A percentile compares a stretch with the other conserved stretches of the same genome.
phyloP scores from a whole-genome alignment of 805 yeast species.

The Ogataea methylovora region DNA sequence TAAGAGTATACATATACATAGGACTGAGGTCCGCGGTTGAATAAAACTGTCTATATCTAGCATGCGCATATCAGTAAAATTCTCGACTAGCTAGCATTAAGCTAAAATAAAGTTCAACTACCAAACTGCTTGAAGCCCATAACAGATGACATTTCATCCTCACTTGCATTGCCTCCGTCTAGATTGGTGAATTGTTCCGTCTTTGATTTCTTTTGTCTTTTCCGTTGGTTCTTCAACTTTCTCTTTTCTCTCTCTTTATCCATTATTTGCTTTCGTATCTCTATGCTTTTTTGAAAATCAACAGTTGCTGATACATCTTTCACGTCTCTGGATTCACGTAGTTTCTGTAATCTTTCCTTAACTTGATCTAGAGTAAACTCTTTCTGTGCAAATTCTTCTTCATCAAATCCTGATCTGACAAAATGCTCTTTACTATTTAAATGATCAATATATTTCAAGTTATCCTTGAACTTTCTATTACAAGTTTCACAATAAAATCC shows the following conservation, averaged over 20 bases:
- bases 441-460: slow-evolving; percentile 76
- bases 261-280: slow-evolving; percentile 30
- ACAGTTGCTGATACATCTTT: slow-evolving; percentile 11
- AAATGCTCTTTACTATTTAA: slow-evolving; percentile 68
- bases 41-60: no score
- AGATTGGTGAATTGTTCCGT: slow-evolving; percentile 1
- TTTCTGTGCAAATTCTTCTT: slow-evolving; percentile 17
- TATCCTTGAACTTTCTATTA: slow-evolving; percentile 74
- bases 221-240: slow-evolving; percentile 17
- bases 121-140: slow-evolving; percentile 58
- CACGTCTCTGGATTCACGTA: slow-evolving; percentile 25
- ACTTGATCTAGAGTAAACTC: slow-evolving; percentile 44
- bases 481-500: slow-evolving; percentile 86
- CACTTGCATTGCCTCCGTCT: slow-evolving; percentile 9
- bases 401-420: slow-evolving; percentile 28
- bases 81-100: no score
- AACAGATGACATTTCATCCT: slow-evolving; percentile 23
- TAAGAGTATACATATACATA: no score
- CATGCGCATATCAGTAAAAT: no score
- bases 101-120: no score
- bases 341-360: slow-evolving; percentile 26
- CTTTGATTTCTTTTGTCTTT: slow-evolving; percentile 13
- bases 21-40: no score
- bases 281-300: slow-evolving; percentile 34
- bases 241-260: slow-evolving; percentile 25